These are phyloP conservation scores for Hymenoscyphus salicellus DNA, from an alignment of 2,329 filamentous ascomycete genomes.

Conservation along the genomic window DNA sequence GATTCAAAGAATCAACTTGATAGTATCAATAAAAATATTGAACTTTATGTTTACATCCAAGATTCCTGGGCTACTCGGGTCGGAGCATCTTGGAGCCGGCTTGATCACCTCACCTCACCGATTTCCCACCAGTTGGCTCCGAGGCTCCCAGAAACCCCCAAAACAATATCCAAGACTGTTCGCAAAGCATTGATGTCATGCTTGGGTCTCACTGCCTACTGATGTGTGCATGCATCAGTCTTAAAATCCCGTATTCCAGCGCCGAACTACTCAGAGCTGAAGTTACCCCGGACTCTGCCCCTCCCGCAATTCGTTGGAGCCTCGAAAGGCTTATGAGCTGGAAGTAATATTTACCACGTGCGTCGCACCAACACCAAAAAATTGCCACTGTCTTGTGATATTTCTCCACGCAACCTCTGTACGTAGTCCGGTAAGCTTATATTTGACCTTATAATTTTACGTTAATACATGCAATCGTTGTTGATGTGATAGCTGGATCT, in stretches of 20 bases:
- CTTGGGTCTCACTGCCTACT: not conserved
- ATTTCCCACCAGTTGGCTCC: too few relatives aligned
- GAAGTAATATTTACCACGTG: not conserved
- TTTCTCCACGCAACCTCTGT: not conserved
- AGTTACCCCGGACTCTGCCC: not conserved
- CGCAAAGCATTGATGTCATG: not conserved
- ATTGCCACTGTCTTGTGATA: not conserved
- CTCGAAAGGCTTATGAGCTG: not conserved
- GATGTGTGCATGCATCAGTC: not conserved
- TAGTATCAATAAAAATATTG: too few relatives aligned
- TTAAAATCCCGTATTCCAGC: not conserved
- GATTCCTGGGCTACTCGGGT: too few relatives aligned
- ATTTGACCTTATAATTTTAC: not conserved
- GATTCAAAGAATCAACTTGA: too few relatives aligned
- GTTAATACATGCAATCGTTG: not conserved
- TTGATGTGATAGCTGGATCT: not conserved
- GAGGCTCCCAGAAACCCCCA: too few relatives aligned
- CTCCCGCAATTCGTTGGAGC: conserved; percentile 1
- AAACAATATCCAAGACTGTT: too few relatives aligned
- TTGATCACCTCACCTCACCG: too few relatives aligned
- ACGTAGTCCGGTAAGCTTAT: not conserved
- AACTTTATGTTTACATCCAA: too few relatives aligned
- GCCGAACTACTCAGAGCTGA: not conserved
- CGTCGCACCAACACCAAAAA: not conserved
- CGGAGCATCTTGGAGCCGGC: too few relatives aligned